Percentiles rank a stretch among this genome's conserved stretches.
Evolutionary conservation across 2,329 filamentous ascomycete genomes (phyloP).

Genomic region (Rutstroemia sp.): DNA sequence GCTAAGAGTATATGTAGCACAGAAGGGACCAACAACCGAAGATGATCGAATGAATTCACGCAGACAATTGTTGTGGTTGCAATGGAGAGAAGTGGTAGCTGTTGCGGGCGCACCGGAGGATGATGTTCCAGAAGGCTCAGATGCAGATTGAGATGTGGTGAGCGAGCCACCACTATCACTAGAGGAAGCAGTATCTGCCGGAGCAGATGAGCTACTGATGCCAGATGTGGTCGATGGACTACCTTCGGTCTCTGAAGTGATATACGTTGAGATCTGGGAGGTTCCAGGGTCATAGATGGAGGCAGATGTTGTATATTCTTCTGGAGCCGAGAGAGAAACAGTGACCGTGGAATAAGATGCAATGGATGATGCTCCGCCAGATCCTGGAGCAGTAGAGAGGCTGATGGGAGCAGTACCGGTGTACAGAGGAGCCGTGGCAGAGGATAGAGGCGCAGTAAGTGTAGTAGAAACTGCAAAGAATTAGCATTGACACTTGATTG

Average conservation of each 20-base stretch:
- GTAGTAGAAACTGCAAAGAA: not conserved
- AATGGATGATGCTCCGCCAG: conserved; percentile 1
- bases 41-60: conserved; percentile 20
- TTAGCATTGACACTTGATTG: not conserved
- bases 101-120: not conserved
- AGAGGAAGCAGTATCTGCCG: not conserved
- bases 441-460: not conserved
- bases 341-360: conserved; percentile 2
- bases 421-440: not conserved
- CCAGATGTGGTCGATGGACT: not conserved
- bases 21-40: conserved; percentile 15
- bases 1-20: conserved; percentile 21
- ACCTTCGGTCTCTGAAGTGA: not conserved
- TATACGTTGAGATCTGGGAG: not conserved
- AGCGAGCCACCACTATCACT: not conserved
- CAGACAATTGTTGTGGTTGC: conserved; percentile 23
- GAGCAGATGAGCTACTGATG: not conserved
- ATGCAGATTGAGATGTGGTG: not conserved
- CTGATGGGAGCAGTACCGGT: conserved; percentile 3
- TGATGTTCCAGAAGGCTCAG: conserved; percentile 1
- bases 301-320: not conserved
- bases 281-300: conserved; percentile 7
- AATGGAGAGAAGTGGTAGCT: conserved; percentile 9
- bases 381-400: not conserved
- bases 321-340: not conserved